A percentile compares a stretch with the other conserved stretches of the same genome.
Conservation (phyloP, 352 stramenopile species). For the Phytophthora megakarya region DNA sequence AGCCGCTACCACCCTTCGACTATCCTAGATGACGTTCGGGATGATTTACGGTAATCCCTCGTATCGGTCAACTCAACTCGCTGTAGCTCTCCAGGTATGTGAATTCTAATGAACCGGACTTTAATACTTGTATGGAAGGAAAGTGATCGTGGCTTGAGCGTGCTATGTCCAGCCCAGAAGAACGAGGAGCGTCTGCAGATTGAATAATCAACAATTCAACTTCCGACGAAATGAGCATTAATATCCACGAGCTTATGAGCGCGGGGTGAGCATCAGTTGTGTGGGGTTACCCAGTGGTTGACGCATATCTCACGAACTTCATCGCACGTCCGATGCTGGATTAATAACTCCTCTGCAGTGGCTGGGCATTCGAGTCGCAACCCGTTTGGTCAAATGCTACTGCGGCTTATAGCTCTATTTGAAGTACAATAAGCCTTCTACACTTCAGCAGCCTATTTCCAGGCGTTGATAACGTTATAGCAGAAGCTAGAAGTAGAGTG, state of each 20-base stretch:
- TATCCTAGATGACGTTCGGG: neutral
- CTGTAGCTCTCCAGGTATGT: neutral
- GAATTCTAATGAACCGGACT: neutral
- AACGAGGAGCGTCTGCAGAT: conserved; percentile 2
- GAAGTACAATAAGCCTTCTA: conserved; percentile 22
- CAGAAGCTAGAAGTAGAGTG: conserved; percentile 18
- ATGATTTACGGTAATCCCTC: conserved; percentile 6
- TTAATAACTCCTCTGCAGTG: conserved; percentile 13
- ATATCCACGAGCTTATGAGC: neutral
- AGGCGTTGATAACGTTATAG: neutral
- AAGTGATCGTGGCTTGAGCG: conserved; percentile 11
- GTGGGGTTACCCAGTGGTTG: neutral
- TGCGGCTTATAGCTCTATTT: neutral
- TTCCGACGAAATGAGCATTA: conserved; percentile 1
- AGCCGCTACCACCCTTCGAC: neutral
- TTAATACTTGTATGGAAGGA: conserved; percentile 18
- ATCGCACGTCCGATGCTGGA: conserved; percentile 10
- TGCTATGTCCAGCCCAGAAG: neutral
- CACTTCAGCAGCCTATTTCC: neutral
- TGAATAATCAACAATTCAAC: neutral
- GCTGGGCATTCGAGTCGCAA: conserved; percentile 9
- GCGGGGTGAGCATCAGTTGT: conserved; percentile 1
- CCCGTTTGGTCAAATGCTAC: conserved; percentile 16
- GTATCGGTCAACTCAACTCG: neutral
- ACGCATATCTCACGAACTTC: neutral